Conservation (phyloP, 1,284 basidiomycete species). For the Marasmius tenuissimus region DNA sequence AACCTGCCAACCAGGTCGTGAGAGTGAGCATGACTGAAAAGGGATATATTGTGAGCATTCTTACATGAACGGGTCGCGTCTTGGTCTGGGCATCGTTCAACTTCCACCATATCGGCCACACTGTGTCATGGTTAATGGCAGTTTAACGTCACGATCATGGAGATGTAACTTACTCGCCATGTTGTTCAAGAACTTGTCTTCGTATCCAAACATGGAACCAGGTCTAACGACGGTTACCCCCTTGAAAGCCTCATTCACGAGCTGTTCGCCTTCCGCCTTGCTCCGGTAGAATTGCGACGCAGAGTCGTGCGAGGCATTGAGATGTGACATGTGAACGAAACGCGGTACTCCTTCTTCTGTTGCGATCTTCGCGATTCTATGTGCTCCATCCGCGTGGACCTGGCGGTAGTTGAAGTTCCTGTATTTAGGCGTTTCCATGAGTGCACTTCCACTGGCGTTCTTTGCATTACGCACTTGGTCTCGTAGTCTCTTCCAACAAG, state of each 20-base stretch:
- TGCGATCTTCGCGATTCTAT: constrained; percentile 81
- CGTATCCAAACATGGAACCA: constrained; percentile 85
- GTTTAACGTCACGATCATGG: constrained; percentile 7
- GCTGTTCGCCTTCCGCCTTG: constrained; percentile 90
- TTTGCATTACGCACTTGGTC: constrained; percentile 69
- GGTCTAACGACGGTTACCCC: constrained; percentile 91
- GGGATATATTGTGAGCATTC: constrained; percentile 26
- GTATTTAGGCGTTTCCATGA: constrained; percentile 10
- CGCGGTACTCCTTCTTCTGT: constrained; percentile 79
- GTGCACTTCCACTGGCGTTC: neutral
- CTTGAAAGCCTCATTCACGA: constrained; percentile 84
- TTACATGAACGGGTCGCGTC: constrained; percentile 90
- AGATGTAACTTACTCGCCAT: constrained; percentile 72
- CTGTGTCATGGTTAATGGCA: constrained; percentile 42
- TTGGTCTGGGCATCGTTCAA: constrained; percentile 87
- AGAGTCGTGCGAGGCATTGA: constrained; percentile 86
- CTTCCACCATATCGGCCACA: constrained; percentile 94
- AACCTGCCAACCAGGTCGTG: constrained; percentile 48
- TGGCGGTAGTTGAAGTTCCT: constrained; percentile 85
- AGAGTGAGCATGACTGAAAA: neutral
- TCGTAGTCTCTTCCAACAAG: constrained; percentile 88
- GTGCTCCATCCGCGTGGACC: constrained; percentile 81
- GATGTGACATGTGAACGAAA: constrained; percentile 93
- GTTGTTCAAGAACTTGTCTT: constrained; percentile 94
- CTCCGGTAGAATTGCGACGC: constrained; percentile 84